Percentiles rank a stretch among this genome's conserved stretches.
phyloP scores from a whole-genome alignment of 2,329 filamentous ascomycete species.

The Penicillium sp. region DNA sequence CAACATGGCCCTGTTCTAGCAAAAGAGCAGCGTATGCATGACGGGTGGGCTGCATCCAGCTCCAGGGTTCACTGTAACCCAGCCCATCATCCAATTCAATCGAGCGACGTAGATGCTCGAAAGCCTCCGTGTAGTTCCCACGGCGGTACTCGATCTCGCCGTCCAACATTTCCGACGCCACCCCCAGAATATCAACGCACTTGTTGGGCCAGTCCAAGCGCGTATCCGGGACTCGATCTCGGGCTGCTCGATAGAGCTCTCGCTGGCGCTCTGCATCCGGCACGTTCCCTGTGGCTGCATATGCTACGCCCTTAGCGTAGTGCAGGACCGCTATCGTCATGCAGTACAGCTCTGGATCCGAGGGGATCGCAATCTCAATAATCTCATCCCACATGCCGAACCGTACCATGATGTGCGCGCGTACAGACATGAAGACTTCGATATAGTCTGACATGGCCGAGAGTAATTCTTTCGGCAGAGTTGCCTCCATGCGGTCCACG shows the following conservation, averaged over 20 bases:
- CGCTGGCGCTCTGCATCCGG: conserved; percentile 48
- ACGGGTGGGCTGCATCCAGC: conserved; percentile 67
- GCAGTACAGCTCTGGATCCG: conserved; percentile 55
- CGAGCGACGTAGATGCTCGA: conserved; percentile 49
- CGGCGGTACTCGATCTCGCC: conserved; percentile 65
- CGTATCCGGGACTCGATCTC: conserved; percentile 46
- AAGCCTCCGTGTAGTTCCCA: conserved; percentile 51
- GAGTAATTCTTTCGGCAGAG: conserved; percentile 56
- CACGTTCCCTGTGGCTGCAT: conserved; percentile 51
- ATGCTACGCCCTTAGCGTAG: conserved; percentile 61
- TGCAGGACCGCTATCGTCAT: conserved; percentile 59
- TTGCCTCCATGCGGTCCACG: conserved; percentile 50
- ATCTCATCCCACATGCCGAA: conserved; percentile 66
- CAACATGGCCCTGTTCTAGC: conserved; percentile 55
- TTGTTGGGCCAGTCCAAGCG: conserved; percentile 63
- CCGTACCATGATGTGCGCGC: conserved; percentile 60
- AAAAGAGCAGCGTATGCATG: conserved; percentile 63
- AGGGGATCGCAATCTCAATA: conserved; percentile 48
- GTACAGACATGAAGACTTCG: conserved; percentile 60
- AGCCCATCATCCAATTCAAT: conserved; percentile 55
- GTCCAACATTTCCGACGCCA: conserved; percentile 58
- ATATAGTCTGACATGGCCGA: conserved; percentile 74
- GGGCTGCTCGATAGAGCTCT: conserved; percentile 45
- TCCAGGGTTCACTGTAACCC: conserved; percentile 67
- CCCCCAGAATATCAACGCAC: conserved; percentile 53